phyloP scores from a whole-genome alignment of 1,284 basidiomycete species.

The Pascua sp. region DNA sequence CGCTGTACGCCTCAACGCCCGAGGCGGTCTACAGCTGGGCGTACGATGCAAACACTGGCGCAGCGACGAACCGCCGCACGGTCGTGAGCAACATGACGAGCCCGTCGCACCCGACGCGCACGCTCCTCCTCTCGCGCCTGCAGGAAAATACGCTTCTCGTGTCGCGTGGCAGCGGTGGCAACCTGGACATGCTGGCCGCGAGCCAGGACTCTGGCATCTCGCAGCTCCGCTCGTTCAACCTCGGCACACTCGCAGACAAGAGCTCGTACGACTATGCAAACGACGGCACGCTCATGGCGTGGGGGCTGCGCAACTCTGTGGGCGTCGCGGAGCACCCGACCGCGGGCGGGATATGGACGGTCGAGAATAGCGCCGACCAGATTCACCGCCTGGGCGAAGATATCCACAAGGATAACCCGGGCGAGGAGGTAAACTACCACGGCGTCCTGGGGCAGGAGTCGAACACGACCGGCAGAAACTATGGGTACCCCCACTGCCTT shows the following conservation, averaged over 20 bases:
- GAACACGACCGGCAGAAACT: not conserved
- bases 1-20: conserved; percentile 6
- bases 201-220: conserved; percentile 1
- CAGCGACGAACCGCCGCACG: not conserved
- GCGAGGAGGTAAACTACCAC: conserved; percentile 18
- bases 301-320: conserved; percentile 16
- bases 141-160: conserved; percentile 7
- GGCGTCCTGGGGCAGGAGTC: not conserved
- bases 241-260: not conserved
- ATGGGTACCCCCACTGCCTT: conserved; percentile 15
- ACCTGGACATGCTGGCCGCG: conserved; percentile 6
- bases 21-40: conserved; percentile 6
- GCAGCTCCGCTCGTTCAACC: conserved; percentile 13
- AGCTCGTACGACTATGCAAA: not conserved
- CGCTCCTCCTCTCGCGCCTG: conserved; percentile 1
- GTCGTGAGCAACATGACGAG: conserved; percentile 11
- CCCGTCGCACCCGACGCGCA: conserved; percentile 8
- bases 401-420: conserved; percentile 15
- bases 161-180: conserved; percentile 10
- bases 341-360: conserved; percentile 6
- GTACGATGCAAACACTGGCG: conserved; percentile 1
- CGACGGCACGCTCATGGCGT: conserved; percentile 3
- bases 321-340: conserved; percentile 11
- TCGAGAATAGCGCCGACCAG: conserved; percentile 16
- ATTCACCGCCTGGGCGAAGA: conserved; percentile 2